phyloP scores from a whole-genome alignment of 345 rosid species.

The Diplotaxis tenuifolia region DNA sequence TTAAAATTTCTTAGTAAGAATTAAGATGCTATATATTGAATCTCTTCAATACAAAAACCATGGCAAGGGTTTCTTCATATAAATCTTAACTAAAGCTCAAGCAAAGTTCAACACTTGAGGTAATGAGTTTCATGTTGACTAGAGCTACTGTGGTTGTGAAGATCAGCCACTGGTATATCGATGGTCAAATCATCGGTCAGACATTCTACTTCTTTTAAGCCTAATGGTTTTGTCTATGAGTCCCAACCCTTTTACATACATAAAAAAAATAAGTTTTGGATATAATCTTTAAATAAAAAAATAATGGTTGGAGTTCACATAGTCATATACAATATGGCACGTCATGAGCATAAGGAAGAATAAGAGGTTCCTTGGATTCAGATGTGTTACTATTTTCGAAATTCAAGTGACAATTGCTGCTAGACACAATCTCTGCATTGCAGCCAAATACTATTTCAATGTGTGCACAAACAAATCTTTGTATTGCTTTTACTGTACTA shows the following conservation, averaged over 20 bases:
- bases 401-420: not conserved
- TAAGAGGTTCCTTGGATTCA: not conserved
- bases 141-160: not conserved
- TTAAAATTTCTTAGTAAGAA: not conserved
- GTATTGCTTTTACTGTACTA: conserved; percentile 4
- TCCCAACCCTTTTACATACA: not conserved
- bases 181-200: not conserved
- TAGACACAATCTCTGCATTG: conserved; percentile 9
- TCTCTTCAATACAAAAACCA: not conserved
- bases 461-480: conserved; percentile 20
- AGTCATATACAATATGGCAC: not conserved
- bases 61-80: not conserved
- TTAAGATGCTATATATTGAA: not conserved
- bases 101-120: not conserved
- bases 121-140: not conserved
- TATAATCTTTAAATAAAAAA: too few species aligned
- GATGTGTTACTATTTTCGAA: not conserved
- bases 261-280: too few species aligned
- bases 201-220: too few species aligned
- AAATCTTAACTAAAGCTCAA: not conserved
- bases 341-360: not conserved
- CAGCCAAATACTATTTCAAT: not conserved
- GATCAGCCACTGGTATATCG: not conserved
- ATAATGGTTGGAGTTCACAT: not conserved
- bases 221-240: not conserved